Evolutionary conservation across 2,329 filamentous ascomycete genomes (phyloP), one percentile per base, ranked within the genome.

Genomic region (Fusarium poae): DNA sequence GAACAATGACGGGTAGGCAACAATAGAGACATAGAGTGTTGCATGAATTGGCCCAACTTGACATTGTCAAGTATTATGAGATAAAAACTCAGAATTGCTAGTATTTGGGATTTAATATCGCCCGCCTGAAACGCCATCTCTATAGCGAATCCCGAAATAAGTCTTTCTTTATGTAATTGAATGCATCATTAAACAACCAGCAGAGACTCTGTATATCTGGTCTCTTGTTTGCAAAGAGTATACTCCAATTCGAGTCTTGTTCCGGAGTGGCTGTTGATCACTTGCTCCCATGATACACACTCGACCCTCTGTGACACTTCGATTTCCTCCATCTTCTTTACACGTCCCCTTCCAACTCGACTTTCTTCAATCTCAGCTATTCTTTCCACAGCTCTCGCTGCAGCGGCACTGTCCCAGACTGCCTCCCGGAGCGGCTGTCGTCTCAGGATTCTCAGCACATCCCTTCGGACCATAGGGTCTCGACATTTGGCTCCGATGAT

Each of bases 401-500:
- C 21, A 25, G 8, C 43, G 12, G 13, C 9, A 25, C 50, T 53
- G 10, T 43, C 40, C 50, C 37, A 43, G 7, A 32, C 37, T 11
- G 37, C 37, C 37, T 53, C 50, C 10, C 50, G 50, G 18, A 32
- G 39, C 3, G 27, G 21, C 27, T 53, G 50, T 12, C 8, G 27
- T n/a, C 27, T 27, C 8, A 43, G 21, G 4, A 53, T 53, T 8
- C 18, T 30, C 9, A 34, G 13, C 3, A 53, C 27, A 12, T 34
- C 25, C 13, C 27, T 27, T 10, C 50, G 20, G 3, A 43, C 16
- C 3, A 11, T 9, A 11, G 20, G 16, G 5, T 44, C 20, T 2
- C 50, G 29, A 5, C 37, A 53, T n/a, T 53, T 53, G 2, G 37
- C 37, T 6, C 50, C 50, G 2, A 53, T 34, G 3, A 53, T 43